Evolutionary conservation across 768 basidiomycete species (phyloP).

Genomic region (Pulveroboletus sp.): DNA sequence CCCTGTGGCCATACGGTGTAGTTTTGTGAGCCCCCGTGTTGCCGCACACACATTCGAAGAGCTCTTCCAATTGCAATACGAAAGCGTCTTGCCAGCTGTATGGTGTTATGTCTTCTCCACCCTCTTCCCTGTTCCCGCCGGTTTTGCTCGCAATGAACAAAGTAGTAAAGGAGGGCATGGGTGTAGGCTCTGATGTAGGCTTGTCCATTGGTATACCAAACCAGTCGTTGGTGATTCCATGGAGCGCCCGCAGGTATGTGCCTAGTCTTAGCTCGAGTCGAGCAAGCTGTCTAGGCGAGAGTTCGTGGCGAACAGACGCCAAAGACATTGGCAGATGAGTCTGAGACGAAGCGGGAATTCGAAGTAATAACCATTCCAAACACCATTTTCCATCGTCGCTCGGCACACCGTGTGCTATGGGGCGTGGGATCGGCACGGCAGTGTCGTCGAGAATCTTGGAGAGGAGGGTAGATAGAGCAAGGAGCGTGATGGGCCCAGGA

Average conservation of each 20-base stretch:
- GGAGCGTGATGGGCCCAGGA: constrained; percentile 24
- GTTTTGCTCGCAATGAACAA: constrained; percentile 3
- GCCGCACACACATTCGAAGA: constrained; percentile 43
- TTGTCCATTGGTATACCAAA: constrained; percentile 51
- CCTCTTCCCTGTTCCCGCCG: constrained; percentile 5
- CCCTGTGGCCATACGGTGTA: background rate
- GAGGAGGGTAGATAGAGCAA: constrained; percentile 37
- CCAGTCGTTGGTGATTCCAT: constrained; percentile 73
- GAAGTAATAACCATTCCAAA: constrained; percentile 27
- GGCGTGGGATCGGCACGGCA: constrained; percentile 46
- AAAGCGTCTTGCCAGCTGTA: constrained; percentile 80
- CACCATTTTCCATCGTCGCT: constrained; percentile 15
- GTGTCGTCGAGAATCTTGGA: constrained; percentile 40
- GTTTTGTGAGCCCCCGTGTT: constrained; percentile 12
- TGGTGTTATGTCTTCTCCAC: constrained; percentile 23
- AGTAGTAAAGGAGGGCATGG: constrained; percentile 12
- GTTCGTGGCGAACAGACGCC: constrained; percentile 34
- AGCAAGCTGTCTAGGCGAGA: constrained; percentile 36
- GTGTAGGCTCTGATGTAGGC: constrained; percentile 29
- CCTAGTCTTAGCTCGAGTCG: constrained; percentile 61
- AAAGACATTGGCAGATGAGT: constrained; percentile 30
- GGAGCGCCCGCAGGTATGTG: constrained; percentile 55
- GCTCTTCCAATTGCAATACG: constrained; percentile 50
- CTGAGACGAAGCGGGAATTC: constrained; percentile 34
- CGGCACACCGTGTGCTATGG: constrained; percentile 45